Percentiles rank a stretch among this genome's conserved stretches.
Evolutionary conservation across 768 basidiomycete genomes (phyloP).

Genomic region (Lepiota venenata): DNA sequence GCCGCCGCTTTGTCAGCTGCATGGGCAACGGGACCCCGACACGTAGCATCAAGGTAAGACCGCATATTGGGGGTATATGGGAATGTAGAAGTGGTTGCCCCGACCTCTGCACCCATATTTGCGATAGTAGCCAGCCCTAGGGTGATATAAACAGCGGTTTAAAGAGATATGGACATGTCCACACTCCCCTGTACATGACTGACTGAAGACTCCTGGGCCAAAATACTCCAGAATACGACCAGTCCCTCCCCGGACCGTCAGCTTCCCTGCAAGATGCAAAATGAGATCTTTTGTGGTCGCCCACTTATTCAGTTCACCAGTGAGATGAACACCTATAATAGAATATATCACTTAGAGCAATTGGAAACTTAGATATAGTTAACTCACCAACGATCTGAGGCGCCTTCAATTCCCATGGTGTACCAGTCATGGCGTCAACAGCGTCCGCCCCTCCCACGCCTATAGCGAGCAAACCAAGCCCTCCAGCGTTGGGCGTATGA

Average conservation of each 20-base stretch:
- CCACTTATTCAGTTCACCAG: slow-evolving; percentile 87
- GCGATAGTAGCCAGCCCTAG: slow-evolving; percentile 89
- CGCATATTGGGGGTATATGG: slow-evolving; percentile 92
- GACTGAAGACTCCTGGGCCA: slow-evolving; percentile 83
- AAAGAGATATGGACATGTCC: neutral
- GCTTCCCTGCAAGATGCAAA: slow-evolving; percentile 87
- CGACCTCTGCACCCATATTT: slow-evolving; percentile 99
- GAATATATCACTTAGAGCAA: neutral
- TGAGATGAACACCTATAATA: slow-evolving; percentile 75
- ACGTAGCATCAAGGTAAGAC: slow-evolving; percentile 86
- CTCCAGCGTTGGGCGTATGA: slow-evolving; percentile 98
- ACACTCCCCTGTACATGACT: slow-evolving; percentile 84
- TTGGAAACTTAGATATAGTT: neutral
- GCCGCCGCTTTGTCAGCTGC: slow-evolving; percentile 84
- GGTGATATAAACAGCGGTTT: neutral
- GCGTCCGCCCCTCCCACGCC: slow-evolving; percentile 99
- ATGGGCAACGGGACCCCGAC: slow-evolving; percentile 78
- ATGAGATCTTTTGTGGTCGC: slow-evolving; percentile 95
- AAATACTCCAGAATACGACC: slow-evolving; percentile 97
- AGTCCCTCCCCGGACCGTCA: slow-evolving; percentile 95
- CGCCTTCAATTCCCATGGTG: slow-evolving; percentile 97
- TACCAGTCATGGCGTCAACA: slow-evolving; percentile 97
- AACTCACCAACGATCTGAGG: slow-evolving; percentile 74
- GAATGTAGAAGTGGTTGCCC: slow-evolving; percentile 98
- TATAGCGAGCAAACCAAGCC: slow-evolving; percentile 93